These are phyloP conservation scores for Ottelia alismoides DNA, from an alignment of 106 monocot genomes.

Conservation along the genomic window DNA sequence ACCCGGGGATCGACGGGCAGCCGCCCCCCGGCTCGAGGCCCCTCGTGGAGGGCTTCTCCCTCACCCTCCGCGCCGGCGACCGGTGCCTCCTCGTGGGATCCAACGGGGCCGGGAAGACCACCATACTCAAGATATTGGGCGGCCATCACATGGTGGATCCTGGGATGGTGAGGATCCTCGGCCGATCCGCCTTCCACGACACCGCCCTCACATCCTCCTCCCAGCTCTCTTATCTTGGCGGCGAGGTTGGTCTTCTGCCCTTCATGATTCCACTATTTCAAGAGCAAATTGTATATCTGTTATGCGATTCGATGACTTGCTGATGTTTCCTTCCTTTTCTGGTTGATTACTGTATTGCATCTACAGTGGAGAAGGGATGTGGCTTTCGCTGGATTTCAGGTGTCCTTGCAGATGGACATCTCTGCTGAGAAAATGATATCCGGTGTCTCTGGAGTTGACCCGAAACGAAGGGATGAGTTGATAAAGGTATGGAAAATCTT, in stretches of 20 bases:
- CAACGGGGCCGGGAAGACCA: no score
- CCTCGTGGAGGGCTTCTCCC: no score
- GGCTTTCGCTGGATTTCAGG: constrained; percentile 94
- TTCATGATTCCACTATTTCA: no score
- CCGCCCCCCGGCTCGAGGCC: no score
- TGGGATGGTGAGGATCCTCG: constrained; percentile 71
- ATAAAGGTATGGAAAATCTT: constrained; percentile 40
- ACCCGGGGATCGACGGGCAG: no score
- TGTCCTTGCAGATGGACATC: constrained; percentile 88
- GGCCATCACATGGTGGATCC: constrained; percentile 95
- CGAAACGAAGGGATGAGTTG: constrained; percentile 74
- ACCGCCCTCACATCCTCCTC: constrained; percentile 79
- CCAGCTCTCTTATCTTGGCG: constrained; percentile 79
- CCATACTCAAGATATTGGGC: constrained; percentile 82
- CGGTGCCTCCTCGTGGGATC: no score
- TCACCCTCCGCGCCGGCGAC: no score
- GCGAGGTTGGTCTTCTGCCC: constrained; percentile 54
- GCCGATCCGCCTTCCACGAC: constrained; percentile 85
- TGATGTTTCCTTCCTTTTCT: not conserved
- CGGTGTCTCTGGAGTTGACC: constrained; percentile 75
- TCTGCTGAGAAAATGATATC: constrained; percentile 96
- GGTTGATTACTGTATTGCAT: not conserved
- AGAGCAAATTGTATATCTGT: no score
- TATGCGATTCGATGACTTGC: no score
- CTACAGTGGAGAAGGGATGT: constrained; percentile 87